Evolutionary conservation across 2,329 filamentous ascomycete species (phyloP).

Genomic region (Pyrenophora seminiperda): DNA sequence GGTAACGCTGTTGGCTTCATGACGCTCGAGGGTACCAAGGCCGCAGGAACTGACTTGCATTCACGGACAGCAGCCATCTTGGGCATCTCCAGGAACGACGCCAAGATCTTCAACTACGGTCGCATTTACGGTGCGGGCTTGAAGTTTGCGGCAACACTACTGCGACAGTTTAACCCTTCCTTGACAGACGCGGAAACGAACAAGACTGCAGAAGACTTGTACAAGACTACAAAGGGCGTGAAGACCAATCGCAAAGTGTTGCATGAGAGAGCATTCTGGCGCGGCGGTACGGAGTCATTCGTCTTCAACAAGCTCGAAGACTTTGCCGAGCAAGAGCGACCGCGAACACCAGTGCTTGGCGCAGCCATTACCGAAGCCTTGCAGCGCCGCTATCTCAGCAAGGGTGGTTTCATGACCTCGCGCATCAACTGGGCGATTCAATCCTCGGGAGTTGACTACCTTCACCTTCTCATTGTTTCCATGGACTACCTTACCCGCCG

Average conservation of each 20-base stretch:
- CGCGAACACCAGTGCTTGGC: constrained; percentile 87
- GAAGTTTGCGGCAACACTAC: constrained; percentile 86
- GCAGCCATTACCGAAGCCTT: constrained; percentile 96
- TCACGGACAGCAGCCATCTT: constrained; percentile 91
- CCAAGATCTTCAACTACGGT: constrained; percentile 98
- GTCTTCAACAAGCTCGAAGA: constrained; percentile 98
- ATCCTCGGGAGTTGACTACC: constrained; percentile 94
- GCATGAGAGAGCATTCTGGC: constrained; percentile 82
- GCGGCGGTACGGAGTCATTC: constrained; percentile 93
- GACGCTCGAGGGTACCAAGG: constrained; percentile 95
- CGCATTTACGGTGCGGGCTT: constrained; percentile 98
- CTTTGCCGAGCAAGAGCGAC: constrained; percentile 92
- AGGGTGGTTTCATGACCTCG: constrained; percentile 90
- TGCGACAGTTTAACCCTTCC: constrained; percentile 89
- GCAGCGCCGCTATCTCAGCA: constrained; percentile 84
- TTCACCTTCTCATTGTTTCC: constrained; percentile 87
- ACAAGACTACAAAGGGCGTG: constrained; percentile 85
- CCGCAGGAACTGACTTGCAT: constrained; percentile 90
- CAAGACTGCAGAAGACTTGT: constrained; percentile 77
- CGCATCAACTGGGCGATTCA: constrained; percentile 99
- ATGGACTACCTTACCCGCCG: constrained; percentile 93
- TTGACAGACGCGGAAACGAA: constrained; percentile 80
- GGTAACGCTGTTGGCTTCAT: constrained; percentile 98
- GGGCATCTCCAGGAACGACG: constrained; percentile 91
- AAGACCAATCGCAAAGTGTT: constrained; percentile 78